Base-by-base conservation (phyloP, 352 stramenopile species). In the Globisporangium viniferum region DNA sequence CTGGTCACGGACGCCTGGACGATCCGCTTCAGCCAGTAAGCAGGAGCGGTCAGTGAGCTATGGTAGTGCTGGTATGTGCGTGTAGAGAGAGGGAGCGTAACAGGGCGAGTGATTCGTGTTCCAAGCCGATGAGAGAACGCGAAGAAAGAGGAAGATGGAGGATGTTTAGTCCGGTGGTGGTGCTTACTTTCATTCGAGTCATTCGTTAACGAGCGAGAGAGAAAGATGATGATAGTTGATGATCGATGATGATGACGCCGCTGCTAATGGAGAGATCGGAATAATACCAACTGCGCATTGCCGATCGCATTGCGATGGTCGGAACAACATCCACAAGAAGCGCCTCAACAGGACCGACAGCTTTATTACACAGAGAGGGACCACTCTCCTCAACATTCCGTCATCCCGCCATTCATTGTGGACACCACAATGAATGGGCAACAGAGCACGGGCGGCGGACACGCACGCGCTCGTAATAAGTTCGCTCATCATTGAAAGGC, bases 1-100 rank as follows among this genome's bases (percentile, higher is more conserved):
- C 60, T 85, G 20, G 82, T 86, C 55, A 89, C 86, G 63, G 81
- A 85, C 49, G 76, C 82, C 55, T 97, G 86, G 88, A 71, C 82
- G 67, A 76, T 97, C 33, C 69, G 69, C 36, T 90, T 97, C 29
- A 73, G 72, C 48, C 86, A 71, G 53, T 68, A 56, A 27, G n/a
- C 4, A 20, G 10, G 31, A 31, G 6, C 5, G 5, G 7, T 2
- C 5, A 6, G 20, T 27, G 44, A 22, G 41, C 31, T 33, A 58
- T 29, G 54, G 27, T 48, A 8, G 35, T 12, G 35, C 5, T 12
- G 9, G 9, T 24, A 24, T 24, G 39, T n/a, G 33, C 8, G n/a
- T 31, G 22, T 8, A 58, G 60, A 66, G 41, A 64, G 59, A 54
- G 15, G 54, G 54, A 59, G 12, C 22, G 48, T 29, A 22, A 22